Percentiles rank a stretch among this genome's conserved stretches.
These are phyloP conservation scores for Aspergillus puulaauensis DNA, from an alignment of 2,329 filamentous ascomycete genomes.

Conservation along the genomic window DNA sequence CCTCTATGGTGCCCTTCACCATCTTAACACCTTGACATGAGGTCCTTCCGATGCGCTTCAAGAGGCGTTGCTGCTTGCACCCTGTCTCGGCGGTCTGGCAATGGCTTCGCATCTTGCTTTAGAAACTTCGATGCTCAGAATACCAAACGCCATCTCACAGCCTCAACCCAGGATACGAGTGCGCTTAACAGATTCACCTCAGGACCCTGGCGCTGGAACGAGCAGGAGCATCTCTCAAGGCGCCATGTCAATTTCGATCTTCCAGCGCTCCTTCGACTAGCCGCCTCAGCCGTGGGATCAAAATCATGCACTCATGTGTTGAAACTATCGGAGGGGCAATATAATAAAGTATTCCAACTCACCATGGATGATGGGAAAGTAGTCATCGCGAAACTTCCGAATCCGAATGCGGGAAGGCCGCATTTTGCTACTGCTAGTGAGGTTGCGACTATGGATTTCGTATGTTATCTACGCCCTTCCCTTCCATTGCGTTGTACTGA, in stretches of 20 bases:
- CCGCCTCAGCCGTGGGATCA: constrained; percentile 30
- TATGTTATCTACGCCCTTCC: constrained; percentile 8
- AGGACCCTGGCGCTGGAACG: constrained; percentile 37
- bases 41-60: too few species aligned
- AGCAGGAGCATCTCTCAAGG: constrained; percentile 29
- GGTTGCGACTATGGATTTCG: constrained; percentile 30
- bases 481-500: constrained; percentile 6
- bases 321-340: constrained; percentile 32
- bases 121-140: too few species aligned
- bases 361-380: constrained; percentile 25
- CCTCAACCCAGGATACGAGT: constrained; percentile 19
- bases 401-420: constrained; percentile 27
- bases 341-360: constrained; percentile 32
- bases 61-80: too few species aligned
- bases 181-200: constrained; percentile 24
- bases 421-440: constrained; percentile 29
- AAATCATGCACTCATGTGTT: constrained; percentile 30
- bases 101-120: too few species aligned
- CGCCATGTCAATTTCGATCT: constrained; percentile 37
- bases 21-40: too few species aligned
- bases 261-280: constrained; percentile 31
- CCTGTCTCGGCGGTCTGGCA: too few species aligned
- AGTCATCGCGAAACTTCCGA: constrained; percentile 30
- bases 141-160: background rate
- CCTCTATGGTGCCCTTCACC: too few species aligned